phyloP scores from a whole-genome alignment of 192 early-diverging fungal genomes.

The Kickxella alabastrina region DNA sequence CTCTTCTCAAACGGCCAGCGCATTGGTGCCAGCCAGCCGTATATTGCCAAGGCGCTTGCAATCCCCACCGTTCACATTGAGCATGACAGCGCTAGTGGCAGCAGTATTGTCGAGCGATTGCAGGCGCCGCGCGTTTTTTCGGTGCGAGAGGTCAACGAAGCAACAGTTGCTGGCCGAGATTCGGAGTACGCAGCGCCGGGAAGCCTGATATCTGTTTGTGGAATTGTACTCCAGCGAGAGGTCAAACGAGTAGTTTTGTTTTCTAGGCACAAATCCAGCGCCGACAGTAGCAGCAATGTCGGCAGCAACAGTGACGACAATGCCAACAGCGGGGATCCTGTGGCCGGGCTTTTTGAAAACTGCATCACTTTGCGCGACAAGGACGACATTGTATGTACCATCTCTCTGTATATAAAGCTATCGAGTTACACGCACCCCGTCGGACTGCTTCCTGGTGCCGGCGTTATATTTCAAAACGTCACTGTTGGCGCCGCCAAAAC shows the following conservation, averaged over 20 bases:
- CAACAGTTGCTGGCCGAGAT: too few species aligned
- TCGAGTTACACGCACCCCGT: slow-evolving; percentile 25
- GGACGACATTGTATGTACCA: slow-evolving; percentile 2
- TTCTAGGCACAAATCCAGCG: not conserved
- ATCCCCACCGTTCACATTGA: slow-evolving; percentile 10
- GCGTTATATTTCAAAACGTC: slow-evolving; percentile 15
- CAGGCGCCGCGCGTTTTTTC: not conserved
- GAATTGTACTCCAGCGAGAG: slow-evolving; percentile 8
- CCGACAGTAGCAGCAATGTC: not conserved
- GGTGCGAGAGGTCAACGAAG: slow-evolving; percentile 1
- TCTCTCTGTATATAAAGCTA: slow-evolving; percentile 24
- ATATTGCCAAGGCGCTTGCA: not conserved
- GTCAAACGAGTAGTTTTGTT: slow-evolving; percentile 7
- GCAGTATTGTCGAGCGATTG: not conserved
- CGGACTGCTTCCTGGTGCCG: slow-evolving; percentile 26
- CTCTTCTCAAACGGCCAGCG: not conserved
- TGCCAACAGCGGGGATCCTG: not conserved
- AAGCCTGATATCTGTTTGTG: slow-evolving; percentile 9
- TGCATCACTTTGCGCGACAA: slow-evolving; percentile 18
- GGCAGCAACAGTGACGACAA: not conserved
- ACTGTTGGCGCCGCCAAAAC: slow-evolving; percentile 6
- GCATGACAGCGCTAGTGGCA: not conserved
- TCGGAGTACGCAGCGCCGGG: not conserved
- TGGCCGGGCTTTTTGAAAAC: slow-evolving; percentile 17
- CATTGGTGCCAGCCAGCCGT: not conserved